These are phyloP conservation scores for Clonostachys chloroleuca DNA, from an alignment of 2,329 filamentous ascomycete species.

Conservation along the genomic window DNA sequence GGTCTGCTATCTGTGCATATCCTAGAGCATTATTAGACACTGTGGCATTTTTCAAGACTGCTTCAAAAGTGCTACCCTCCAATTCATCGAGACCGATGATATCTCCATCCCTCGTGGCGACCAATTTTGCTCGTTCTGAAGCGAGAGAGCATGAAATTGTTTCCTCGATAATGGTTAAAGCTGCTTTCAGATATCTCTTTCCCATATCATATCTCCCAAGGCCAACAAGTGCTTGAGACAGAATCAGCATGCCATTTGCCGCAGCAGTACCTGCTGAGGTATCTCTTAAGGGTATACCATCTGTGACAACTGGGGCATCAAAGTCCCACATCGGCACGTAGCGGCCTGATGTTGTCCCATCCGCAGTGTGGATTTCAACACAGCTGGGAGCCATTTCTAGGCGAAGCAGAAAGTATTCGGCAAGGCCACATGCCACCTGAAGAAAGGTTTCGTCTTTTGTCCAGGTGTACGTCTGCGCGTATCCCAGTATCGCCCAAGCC, in stretches of 20 bases:
- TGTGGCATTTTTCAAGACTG: slow-evolving; percentile 23
- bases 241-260: slow-evolving; percentile 27
- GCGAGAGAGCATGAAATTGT: neutral
- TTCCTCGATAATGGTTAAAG: slow-evolving; percentile 1
- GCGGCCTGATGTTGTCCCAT: slow-evolving; percentile 2
- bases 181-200: neutral
- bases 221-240: slow-evolving; percentile 17
- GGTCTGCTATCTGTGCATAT: slow-evolving; percentile 20
- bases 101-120: slow-evolving; percentile 2
- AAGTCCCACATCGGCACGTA: slow-evolving; percentile 42
- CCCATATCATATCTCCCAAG: neutral
- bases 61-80: slow-evolving; percentile 16
- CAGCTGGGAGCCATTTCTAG: slow-evolving; percentile 18
- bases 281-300: slow-evolving; percentile 17
- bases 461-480: slow-evolving; percentile 39
- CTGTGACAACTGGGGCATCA: slow-evolving; percentile 16
- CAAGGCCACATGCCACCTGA: slow-evolving; percentile 31
- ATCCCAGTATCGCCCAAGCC: slow-evolving; percentile 42
- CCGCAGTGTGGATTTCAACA: neutral
- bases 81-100: slow-evolving; percentile 10
- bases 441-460: slow-evolving; percentile 34
- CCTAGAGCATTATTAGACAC: slow-evolving; percentile 24
- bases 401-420: slow-evolving; percentile 36
- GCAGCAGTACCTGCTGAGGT: slow-evolving; percentile 31
- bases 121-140: slow-evolving; percentile 1